phyloP scores from a whole-genome alignment of 495 filamentous ascomycete species.

The Barbatosphaeria neglecta region DNA sequence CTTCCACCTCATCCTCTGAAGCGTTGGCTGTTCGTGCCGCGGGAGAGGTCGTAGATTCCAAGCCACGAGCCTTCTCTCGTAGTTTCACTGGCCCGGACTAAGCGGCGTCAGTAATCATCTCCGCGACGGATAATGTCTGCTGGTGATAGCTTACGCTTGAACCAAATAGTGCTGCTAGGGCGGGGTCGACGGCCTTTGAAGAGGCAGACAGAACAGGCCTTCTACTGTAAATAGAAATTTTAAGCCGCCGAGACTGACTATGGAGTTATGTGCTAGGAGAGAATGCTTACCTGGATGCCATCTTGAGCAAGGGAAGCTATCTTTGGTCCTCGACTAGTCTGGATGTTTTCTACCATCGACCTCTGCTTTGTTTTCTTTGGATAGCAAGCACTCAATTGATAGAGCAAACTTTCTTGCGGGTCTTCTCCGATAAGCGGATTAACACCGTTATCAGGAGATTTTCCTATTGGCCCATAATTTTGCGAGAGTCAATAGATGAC shows the following conservation, averaged over 20 bases:
- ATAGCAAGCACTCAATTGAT: not conserved
- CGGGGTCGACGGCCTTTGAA: conserved; percentile 54
- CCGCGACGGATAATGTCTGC: not conserved
- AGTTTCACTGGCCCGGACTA: not conserved
- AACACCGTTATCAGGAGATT: not conserved
- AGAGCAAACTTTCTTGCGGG: not conserved
- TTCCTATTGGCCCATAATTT: too few relatives aligned
- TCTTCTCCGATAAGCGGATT: not conserved
- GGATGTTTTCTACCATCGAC: too few relatives aligned
- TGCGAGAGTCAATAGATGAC: too few relatives aligned
- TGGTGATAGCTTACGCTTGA: conserved; percentile 53
- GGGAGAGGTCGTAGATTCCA: not conserved
- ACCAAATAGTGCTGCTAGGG: conserved; percentile 68
- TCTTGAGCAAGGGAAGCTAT: not conserved
- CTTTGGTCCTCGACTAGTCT: not conserved
- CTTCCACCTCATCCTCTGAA: not conserved
- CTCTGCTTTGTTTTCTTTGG: not conserved
- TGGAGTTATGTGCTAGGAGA: too few relatives aligned
- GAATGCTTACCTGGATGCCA: not conserved
- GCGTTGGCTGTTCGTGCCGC: not conserved
- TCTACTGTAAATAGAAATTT: conserved; percentile 6
- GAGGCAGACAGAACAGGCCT: conserved; percentile 22
- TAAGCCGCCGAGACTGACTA: too few relatives aligned
- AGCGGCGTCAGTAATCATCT: not conserved
- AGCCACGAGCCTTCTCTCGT: not conserved